A percentile compares a stretch with the other conserved stretches of the same genome.
These are phyloP conservation scores for Termitomyces sp. DNA, from an alignment of 768 basidiomycete species.

Conservation along the genomic window DNA sequence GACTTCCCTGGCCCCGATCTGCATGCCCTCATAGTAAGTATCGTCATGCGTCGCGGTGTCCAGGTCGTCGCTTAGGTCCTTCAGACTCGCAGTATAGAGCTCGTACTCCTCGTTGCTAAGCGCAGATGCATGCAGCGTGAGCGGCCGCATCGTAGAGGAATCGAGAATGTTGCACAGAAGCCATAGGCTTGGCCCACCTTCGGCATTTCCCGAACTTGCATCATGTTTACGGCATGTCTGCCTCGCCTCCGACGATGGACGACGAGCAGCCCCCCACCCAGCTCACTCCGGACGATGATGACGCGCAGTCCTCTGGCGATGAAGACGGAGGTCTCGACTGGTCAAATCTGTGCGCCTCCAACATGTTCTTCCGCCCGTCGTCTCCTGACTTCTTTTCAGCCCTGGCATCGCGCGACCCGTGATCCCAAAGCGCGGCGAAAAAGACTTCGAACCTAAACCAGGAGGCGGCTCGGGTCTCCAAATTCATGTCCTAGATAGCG, in stretches of 20 bases:
- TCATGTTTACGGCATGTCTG: neutral
- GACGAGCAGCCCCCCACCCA: conserved; percentile 2
- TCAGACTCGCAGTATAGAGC: conserved; percentile 56
- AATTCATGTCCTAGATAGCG: conserved; percentile 70
- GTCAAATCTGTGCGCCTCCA: conserved; percentile 57
- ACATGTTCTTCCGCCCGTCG: neutral
- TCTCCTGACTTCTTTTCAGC: conserved; percentile 18
- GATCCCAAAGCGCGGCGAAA: conserved; percentile 95
- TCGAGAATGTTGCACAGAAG: neutral
- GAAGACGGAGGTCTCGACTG: conserved; percentile 77
- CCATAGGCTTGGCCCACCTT: neutral
- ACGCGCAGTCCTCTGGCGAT: conserved; percentile 42
- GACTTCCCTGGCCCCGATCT: conserved; percentile 58
- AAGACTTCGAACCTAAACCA: conserved; percentile 86
- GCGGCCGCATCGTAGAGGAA: conserved; percentile 41
- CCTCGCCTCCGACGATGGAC: neutral
- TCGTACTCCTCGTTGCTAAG: conserved; percentile 69
- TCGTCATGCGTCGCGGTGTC: conserved; percentile 26
- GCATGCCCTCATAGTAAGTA: conserved; percentile 46
- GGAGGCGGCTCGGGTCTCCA: conserved; percentile 71
- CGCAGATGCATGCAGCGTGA: conserved; percentile 68
- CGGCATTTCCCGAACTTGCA: conserved; percentile 4
- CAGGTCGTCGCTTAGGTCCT: conserved; percentile 36
- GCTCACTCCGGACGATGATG: conserved; percentile 28
- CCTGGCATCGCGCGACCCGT: conserved; percentile 48